A percentile compares a stretch with the other conserved stretches of the same genome.
Evolutionary conservation across 148 eudicot genomes (phyloP).

Genomic region (Dysphania ambrosioides): DNA sequence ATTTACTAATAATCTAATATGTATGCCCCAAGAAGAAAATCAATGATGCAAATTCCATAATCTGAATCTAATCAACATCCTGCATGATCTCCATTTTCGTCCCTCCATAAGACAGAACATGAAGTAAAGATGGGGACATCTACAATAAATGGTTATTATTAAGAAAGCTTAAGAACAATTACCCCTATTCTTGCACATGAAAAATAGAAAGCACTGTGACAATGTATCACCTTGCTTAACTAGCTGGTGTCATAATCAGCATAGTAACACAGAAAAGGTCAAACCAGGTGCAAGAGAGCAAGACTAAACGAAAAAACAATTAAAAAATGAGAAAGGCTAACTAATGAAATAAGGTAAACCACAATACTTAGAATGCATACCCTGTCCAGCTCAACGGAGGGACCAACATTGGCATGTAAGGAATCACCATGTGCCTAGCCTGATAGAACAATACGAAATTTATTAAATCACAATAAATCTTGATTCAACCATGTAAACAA

Average conservation of each 20-base stretch:
- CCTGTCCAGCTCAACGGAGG: conserved; percentile 85
- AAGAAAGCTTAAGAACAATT: background rate
- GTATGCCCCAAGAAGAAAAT: background rate
- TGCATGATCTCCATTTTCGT: background rate
- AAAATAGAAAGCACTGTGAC: background rate
- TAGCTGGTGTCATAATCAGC: background rate
- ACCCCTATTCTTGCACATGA: background rate
- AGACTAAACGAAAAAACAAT: background rate
- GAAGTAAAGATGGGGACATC: background rate
- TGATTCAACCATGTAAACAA: background rate
- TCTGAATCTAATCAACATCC: background rate
- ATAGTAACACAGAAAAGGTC: background rate
- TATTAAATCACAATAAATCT: conserved; percentile 3
- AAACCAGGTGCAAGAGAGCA: background rate
- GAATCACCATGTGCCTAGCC: conserved; percentile 96
- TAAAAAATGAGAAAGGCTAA: background rate
- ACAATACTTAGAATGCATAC: conserved; percentile 37
- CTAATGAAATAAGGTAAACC: conserved; percentile 1
- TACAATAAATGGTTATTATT: background rate
- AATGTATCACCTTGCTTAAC: background rate
- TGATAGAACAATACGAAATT: conserved; percentile 35
- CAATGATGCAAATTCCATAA: background rate
- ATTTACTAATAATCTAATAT: background rate
- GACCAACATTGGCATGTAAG: conserved; percentile 94
- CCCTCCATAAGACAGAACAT: background rate